A percentile compares a stretch with the other conserved stretches of the same genome.
Conservation (phyloP, 768 basidiomycete genomes). For the Russula sp. region DNA sequence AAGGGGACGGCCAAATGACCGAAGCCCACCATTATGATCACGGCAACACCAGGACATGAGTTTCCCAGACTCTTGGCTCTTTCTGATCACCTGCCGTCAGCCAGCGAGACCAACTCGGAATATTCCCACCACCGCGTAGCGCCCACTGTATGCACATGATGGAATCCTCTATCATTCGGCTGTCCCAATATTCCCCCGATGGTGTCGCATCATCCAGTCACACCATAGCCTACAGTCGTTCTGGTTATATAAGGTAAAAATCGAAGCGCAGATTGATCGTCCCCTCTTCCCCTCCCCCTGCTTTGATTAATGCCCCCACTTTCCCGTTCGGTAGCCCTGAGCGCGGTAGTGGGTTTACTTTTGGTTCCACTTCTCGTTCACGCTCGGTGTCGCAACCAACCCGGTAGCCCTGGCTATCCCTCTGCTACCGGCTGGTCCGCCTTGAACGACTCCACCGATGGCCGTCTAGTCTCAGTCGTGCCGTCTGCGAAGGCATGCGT, state of each 20-base stretch:
- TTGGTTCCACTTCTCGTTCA: not conserved
- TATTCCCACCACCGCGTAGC: not conserved
- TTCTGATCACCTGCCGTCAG: too few relatives aligned
- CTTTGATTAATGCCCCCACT: not conserved
- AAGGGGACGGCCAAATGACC: too few relatives aligned
- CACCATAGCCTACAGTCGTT: not conserved
- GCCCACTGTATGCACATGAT: not conserved
- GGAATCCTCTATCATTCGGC: too few relatives aligned
- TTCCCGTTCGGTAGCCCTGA: not conserved
- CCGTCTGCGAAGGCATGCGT: slow-evolving; percentile 24
- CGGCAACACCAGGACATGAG: not conserved
- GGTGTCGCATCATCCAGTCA: not conserved
- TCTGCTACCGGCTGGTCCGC: slow-evolving; percentile 16
- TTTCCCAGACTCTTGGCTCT: not conserved
- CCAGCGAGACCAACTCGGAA: not conserved
- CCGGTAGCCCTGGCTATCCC: slow-evolving; percentile 25
- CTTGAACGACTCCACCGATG: slow-evolving; percentile 20
- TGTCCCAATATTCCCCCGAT: not conserved
- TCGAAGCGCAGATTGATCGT: not conserved
- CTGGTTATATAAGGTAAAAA: slow-evolving; percentile 1
- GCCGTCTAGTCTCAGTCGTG: slow-evolving; percentile 21
- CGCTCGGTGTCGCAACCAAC: slow-evolving; percentile 28
- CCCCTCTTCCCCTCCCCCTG: slow-evolving; percentile 29
- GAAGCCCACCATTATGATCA: not conserved
- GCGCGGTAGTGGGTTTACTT: not conserved